Evolutionary conservation across 148 eudicot species (phyloP), one percentile per base, ranked within the genome.

Genomic region (Vaccinium myrtillus): DNA sequence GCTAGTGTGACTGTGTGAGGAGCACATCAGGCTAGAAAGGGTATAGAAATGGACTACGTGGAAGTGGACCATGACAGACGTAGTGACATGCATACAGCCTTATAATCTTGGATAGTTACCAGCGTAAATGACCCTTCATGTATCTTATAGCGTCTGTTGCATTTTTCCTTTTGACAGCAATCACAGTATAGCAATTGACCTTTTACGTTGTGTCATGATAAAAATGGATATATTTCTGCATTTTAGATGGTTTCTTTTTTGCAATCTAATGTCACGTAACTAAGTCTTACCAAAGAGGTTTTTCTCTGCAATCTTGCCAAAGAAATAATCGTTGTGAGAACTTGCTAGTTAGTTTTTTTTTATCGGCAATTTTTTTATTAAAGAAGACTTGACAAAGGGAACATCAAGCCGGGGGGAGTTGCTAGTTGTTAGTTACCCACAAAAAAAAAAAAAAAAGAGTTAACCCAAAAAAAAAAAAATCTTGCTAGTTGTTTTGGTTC

Each of bases 1-100:
- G 75, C 83, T 51, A 27, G 81, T 46, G 43, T n/a, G 83, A 67
- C 25, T 27, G 81, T 46, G 43, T 46, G 83, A 67, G 56, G 74
- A 23, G 56, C 53, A 4, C 13, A 25, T 23, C 36, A 48, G 49
- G 48, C 10, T 56, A 27, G 48, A 43, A 78, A 56, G 25, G 25
- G 18, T 75, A 75, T 21, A 48, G 78, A 19, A 75, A 75, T 75
- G 54, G 78, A 77, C 55, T 14, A 23, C 6, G 36, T 15, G 14
- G 39, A 77, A 25, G 19, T 16, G 58, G 21, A 77, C 80, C 80
- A 51, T 51, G 43, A 51, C 51, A 77, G 61, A 49, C 27, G 18
- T 15, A 54, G 43, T 21, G 39, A 2, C 13, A 54, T 30, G 51
- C 46, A 53, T 15, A 27, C 9, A 14, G 21, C 51, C 27, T 49